These are phyloP conservation scores for Salix arbutifolia DNA, from an alignment of 345 rosid genomes.

Conservation along the genomic window DNA sequence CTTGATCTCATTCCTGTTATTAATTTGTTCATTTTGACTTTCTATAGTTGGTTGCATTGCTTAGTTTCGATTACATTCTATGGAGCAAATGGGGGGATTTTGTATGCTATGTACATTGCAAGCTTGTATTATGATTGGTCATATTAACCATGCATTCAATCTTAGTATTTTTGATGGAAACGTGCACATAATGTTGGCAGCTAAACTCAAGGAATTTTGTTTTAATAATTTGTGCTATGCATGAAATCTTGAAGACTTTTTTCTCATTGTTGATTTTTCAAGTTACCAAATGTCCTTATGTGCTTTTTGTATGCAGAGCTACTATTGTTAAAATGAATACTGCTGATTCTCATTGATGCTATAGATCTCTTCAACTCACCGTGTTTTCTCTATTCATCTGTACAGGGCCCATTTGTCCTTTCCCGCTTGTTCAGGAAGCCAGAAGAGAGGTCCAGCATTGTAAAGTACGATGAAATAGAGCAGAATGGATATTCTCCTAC, in stretches of 20 bases:
- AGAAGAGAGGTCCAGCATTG: conserved; percentile 41
- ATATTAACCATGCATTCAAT: background rate
- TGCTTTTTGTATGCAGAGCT: background rate
- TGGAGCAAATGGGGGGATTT: background rate
- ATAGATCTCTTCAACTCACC: background rate
- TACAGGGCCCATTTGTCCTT: conserved; percentile 69
- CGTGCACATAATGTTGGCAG: background rate
- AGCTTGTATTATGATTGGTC: background rate
- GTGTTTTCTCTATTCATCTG: background rate
- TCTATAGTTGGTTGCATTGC: background rate
- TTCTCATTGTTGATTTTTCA: background rate
- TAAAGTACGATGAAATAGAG: conserved; percentile 51
- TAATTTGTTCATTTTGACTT: background rate
- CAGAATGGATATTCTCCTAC: conserved; percentile 48
- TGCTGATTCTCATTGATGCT: background rate
- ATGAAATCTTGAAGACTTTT: background rate
- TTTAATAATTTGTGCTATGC: background rate
- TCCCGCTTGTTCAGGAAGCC: conserved; percentile 77
- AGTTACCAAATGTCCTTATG: background rate
- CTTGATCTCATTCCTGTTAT: background rate
- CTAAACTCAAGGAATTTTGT: background rate
- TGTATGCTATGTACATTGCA: background rate
- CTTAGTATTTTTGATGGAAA: background rate
- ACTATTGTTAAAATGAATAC: background rate
- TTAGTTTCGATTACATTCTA: background rate